Conservation (phyloP, 768 basidiomycete genomes). For the Pleurotus platypus region DNA sequence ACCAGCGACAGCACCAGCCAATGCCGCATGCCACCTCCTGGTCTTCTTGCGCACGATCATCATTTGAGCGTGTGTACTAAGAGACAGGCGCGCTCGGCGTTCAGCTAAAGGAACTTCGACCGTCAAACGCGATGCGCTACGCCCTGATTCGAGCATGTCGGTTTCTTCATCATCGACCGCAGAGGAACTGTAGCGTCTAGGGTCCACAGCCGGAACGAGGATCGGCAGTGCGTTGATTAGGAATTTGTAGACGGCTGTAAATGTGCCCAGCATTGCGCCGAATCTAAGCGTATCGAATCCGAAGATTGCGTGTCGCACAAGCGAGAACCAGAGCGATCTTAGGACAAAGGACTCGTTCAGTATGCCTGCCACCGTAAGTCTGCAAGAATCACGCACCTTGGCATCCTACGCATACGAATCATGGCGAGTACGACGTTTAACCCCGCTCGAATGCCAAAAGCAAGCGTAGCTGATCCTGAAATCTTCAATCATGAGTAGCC, state of each 20-base stretch:
- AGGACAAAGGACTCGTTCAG: neutral
- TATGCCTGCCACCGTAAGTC: neutral
- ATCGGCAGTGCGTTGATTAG: constrained; percentile 77
- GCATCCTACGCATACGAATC: constrained; percentile 64
- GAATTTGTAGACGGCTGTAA: constrained; percentile 76
- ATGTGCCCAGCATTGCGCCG: constrained; percentile 82
- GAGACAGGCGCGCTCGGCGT: constrained; percentile 52
- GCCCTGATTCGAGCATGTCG: constrained; percentile 21
- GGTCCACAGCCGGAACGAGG: constrained; percentile 41
- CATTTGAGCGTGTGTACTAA: constrained; percentile 61
- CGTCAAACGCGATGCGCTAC: neutral
- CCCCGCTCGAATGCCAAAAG: constrained; percentile 77
- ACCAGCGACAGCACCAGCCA: constrained; percentile 77
- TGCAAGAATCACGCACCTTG: constrained; percentile 45
- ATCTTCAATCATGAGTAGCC: neutral
- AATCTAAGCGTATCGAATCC: constrained; percentile 82
- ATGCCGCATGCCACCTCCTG: constrained; percentile 71
- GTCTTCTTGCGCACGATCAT: constrained; percentile 64
- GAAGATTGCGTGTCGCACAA: constrained; percentile 81
- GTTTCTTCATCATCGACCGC: constrained; percentile 25
- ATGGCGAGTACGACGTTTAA: constrained; percentile 78
- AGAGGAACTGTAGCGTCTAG: constrained; percentile 21
- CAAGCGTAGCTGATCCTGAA: constrained; percentile 55
- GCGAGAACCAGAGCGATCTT: constrained; percentile 60
- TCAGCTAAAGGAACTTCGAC: constrained; percentile 24